phyloP scores from a whole-genome alignment of 2,329 filamentous ascomycete species.

The Metarhizium brunneum region DNA sequence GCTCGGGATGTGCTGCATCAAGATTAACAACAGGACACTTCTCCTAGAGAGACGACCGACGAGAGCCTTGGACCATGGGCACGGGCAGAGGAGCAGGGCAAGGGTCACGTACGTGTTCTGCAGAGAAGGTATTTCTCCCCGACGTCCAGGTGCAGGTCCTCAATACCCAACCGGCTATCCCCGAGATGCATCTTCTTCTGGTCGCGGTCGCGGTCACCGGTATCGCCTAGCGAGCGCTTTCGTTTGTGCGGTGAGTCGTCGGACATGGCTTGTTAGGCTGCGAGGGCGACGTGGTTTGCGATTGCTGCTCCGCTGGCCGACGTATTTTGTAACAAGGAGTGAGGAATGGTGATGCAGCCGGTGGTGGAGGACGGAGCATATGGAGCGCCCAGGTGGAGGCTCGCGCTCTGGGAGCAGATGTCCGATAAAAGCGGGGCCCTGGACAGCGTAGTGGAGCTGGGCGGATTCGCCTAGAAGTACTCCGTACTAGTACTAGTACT shows the following conservation, averaged over 20 bases:
- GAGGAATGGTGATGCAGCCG: conserved; percentile 6
- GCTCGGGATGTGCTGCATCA: conserved; percentile 35
- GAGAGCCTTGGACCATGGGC: too few relatives aligned
- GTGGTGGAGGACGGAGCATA: conserved; percentile 8
- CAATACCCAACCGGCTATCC: conserved; percentile 51
- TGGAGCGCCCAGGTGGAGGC: conserved; percentile 1
- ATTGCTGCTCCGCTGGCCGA: not conserved
- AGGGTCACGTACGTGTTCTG: conserved; percentile 57
- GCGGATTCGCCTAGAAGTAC: too few relatives aligned
- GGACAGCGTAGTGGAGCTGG: too few relatives aligned
- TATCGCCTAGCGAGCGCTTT: conserved; percentile 49
- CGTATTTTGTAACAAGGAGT: not conserved
- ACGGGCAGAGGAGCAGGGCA: conserved; percentile 8
- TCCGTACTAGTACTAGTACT: too few relatives aligned
- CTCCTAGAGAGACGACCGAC: conserved; percentile 11
- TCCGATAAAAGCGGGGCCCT: not conserved
- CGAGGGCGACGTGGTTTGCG: conserved; percentile 36
- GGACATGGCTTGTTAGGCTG: conserved; percentile 38
- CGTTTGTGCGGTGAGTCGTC: conserved; percentile 51
- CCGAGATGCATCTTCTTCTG: conserved; percentile 56
- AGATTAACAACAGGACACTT: conserved; percentile 11
- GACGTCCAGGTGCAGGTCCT: conserved; percentile 57
- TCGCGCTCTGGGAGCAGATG: not conserved
- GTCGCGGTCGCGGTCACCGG: conserved; percentile 44
- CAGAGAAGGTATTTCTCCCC: conserved; percentile 59